These are phyloP conservation scores for Colletotrichum aenigma DNA, from an alignment of 2,329 filamentous ascomycete species.

Conservation along the genomic window DNA sequence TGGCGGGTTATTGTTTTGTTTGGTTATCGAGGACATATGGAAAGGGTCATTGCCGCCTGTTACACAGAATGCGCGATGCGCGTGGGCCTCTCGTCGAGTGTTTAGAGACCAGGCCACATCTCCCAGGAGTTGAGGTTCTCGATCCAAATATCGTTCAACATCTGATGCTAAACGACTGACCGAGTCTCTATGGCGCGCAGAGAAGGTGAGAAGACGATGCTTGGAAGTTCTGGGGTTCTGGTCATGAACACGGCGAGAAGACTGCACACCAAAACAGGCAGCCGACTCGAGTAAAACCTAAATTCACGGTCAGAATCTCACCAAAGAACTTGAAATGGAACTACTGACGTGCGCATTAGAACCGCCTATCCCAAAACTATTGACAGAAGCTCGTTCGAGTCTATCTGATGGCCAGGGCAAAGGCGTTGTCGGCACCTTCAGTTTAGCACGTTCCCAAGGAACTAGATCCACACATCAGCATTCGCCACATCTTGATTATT, in stretches of 20 bases:
- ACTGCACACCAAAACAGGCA: neutral
- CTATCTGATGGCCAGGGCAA: constrained; percentile 32
- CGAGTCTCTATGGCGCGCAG: neutral
- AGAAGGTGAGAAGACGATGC: neutral
- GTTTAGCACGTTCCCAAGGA: constrained; percentile 25
- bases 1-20: neutral
- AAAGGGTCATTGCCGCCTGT: neutral
- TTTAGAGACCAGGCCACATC: constrained; percentile 24
- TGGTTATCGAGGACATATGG: constrained; percentile 22
- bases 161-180: neutral
- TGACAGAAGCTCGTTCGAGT: constrained; percentile 30
- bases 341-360: constrained; percentile 34
- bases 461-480: neutral
- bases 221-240: no score
- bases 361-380: constrained; percentile 38
- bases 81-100: constrained; percentile 14
- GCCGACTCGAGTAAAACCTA: constrained; percentile 14
- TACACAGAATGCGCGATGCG: constrained; percentile 22
- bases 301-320: neutral
- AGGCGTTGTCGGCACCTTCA: constrained; percentile 32
- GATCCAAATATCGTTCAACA: neutral
- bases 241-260: neutral
- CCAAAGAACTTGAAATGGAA: neutral
- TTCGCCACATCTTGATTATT: neutral
- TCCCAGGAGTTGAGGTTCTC: constrained; percentile 1